A percentile compares a stretch with the other conserved stretches of the same genome.
Evolutionary conservation across 1,284 basidiomycete species (phyloP).

Genomic region (Papiliotrema terrestris): DNA sequence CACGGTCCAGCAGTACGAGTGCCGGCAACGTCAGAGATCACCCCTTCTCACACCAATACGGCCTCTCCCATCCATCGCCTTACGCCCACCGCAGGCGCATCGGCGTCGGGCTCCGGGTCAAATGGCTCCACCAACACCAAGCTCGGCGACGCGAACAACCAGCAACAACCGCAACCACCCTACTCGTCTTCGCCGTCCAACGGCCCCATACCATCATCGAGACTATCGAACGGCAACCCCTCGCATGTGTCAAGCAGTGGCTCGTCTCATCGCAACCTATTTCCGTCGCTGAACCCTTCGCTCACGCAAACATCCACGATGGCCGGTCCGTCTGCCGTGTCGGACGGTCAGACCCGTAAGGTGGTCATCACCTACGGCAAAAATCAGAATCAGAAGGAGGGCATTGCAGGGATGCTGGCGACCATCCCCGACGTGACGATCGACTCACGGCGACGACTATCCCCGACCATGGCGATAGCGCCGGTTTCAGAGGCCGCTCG

Average conservation of each 20-base stretch:
- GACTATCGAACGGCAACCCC: not conserved
- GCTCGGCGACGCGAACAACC: too few species aligned
- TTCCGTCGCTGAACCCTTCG: conserved; percentile 10
- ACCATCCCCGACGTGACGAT: too few species aligned
- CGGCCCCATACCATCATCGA: conserved; percentile 7
- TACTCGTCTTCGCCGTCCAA: not conserved
- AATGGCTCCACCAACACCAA: too few species aligned
- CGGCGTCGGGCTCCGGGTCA: not conserved
- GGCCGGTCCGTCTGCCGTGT: not conserved
- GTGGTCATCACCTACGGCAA: not conserved
- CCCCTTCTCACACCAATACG: not conserved
- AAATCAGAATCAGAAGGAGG: not conserved
- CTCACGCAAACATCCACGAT: conserved; percentile 23
- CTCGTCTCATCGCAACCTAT: conserved; percentile 22
- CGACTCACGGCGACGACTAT: not conserved
- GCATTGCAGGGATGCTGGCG: too few species aligned
- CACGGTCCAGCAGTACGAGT: not conserved
- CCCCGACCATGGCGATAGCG: too few species aligned
- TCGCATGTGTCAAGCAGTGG: conserved; percentile 14
- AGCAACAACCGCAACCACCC: too few species aligned
- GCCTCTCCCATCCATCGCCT: conserved; percentile 6
- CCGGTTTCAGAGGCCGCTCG: not conserved
- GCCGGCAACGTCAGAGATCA: not conserved
- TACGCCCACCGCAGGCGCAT: not conserved
- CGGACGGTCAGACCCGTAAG: not conserved